Conservation (phyloP, 768 basidiomycete genomes). For the Trametes sanguinea region DNA sequence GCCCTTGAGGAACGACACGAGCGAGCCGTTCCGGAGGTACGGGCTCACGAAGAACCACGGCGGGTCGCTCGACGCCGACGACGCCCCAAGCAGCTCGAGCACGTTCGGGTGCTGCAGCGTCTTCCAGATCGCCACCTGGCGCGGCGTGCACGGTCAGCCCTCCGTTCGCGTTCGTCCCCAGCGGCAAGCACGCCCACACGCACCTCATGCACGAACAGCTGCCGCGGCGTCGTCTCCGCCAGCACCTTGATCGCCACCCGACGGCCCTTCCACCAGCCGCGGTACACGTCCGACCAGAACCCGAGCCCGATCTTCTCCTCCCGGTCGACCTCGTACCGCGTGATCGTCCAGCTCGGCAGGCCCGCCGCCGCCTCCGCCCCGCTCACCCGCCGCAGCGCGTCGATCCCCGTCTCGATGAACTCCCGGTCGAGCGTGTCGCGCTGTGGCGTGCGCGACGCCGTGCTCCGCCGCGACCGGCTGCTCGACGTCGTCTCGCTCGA, state of each 20-base stretch:
- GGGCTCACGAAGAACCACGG: conserved; percentile 57
- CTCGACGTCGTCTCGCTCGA: conserved; percentile 5
- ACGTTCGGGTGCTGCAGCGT: conserved; percentile 68
- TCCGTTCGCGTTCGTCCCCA: too few relatives aligned
- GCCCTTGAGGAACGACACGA: conserved; percentile 57
- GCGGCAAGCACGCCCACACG: too few relatives aligned
- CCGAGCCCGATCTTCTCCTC: conserved; percentile 71
- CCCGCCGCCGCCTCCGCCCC: conserved; percentile 27
- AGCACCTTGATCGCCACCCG: conserved; percentile 76
- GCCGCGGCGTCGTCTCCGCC: conserved; percentile 56
- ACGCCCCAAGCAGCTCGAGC: conserved; percentile 75
- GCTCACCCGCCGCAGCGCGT: conserved; percentile 67
- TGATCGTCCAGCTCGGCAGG: conserved; percentile 78
- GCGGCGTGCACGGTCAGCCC: background rate
- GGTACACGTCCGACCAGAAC: conserved; percentile 76
- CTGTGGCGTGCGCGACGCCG: conserved; percentile 16
- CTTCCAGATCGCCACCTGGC: conserved; percentile 58
- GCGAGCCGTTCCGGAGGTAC: conserved; percentile 64
- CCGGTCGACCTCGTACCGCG: conserved; percentile 76
- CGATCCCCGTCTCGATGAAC: conserved; percentile 73
- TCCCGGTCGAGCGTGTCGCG: conserved; percentile 61
- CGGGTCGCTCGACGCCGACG: conserved; percentile 64
- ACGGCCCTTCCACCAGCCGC: conserved; percentile 68
- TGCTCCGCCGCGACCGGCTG: background rate
- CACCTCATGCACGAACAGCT: conserved; percentile 50